Evolutionary conservation across 192 early-diverging fungal genomes (phyloP).

Genomic region (Entrophospora sp.): DNA sequence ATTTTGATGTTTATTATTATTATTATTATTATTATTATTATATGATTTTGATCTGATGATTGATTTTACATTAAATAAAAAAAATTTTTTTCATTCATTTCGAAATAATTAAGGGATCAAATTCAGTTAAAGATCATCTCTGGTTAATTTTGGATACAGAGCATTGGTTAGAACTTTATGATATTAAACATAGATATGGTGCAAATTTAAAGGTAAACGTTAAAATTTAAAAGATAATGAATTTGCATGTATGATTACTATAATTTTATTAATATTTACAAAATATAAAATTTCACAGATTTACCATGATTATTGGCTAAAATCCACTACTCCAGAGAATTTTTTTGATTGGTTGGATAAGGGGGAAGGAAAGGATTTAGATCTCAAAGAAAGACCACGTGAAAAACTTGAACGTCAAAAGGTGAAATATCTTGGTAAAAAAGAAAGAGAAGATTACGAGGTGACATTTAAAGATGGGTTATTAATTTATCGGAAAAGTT

Average conservation of each 20-base stretch:
- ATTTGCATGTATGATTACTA: background rate
- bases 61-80: no score
- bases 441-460: conserved; percentile 29
- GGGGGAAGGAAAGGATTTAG: conserved; percentile 24
- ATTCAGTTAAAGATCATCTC: background rate
- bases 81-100: no score
- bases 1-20: no score
- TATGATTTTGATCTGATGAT: no score
- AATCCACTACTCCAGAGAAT: conserved; percentile 28
- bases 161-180: conserved; percentile 35
- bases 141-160: conserved; percentile 23
- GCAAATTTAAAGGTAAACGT: conserved; percentile 32
- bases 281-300: conserved; percentile 16
- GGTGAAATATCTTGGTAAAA: conserved; percentile 26
- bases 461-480: conserved; percentile 26
- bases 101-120: no score
- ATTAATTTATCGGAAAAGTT: conserved; percentile 25
- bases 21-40: no score
- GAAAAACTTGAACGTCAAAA: conserved; percentile 22
- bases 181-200: conserved; percentile 33
- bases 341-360: conserved; percentile 40
- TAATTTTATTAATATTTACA: no score
- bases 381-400: conserved; percentile 24
- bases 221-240: background rate
- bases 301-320: conserved; percentile 31